A percentile compares a stretch with the other conserved stretches of the same genome.
phyloP scores from a whole-genome alignment of 2,329 filamentous ascomycete species.

The Colletotrichum orchidophilum region DNA sequence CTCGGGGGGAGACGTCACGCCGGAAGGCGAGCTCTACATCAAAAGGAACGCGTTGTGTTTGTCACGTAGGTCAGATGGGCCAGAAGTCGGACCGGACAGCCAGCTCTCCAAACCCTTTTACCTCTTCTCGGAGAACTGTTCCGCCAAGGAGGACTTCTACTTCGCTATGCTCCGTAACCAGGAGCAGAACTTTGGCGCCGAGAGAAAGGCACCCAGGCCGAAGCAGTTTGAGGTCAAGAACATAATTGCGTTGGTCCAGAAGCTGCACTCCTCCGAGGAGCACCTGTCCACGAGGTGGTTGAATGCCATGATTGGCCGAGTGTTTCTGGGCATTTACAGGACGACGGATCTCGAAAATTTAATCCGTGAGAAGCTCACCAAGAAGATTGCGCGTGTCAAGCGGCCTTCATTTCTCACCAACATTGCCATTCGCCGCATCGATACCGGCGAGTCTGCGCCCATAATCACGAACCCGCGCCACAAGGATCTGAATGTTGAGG shows the following conservation, averaged over 20 bases:
- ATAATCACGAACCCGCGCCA: constrained; percentile 89
- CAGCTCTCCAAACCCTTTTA: constrained; percentile 84
- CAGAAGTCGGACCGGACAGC: constrained; percentile 64
- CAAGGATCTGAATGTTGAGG: constrained; percentile 90
- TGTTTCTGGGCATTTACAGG: constrained; percentile 89
- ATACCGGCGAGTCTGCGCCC: constrained; percentile 87
- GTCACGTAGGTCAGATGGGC: constrained; percentile 67
- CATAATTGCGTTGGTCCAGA: constrained; percentile 89
- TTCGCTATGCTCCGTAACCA: constrained; percentile 89
- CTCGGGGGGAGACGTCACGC: constrained; percentile 79
- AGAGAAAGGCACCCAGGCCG: constrained; percentile 70
- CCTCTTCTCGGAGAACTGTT: constrained; percentile 93
- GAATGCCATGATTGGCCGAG: constrained; percentile 86
- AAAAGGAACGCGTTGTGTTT: constrained; percentile 91
- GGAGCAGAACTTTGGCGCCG: constrained; percentile 69
- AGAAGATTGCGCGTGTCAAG: constrained; percentile 94
- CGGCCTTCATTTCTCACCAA: constrained; percentile 90
- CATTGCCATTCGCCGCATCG: constrained; percentile 82
- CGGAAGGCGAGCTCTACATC: constrained; percentile 94
- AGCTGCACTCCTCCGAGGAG: constrained; percentile 90
- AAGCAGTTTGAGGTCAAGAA: constrained; percentile 84
- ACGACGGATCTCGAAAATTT: constrained; percentile 83
- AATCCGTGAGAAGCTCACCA: constrained; percentile 86
- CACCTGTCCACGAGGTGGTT: constrained; percentile 92
- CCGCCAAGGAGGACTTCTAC: constrained; percentile 98